Evolutionary conservation across 2,329 filamentous ascomycete species (phyloP).

Genomic region (Exutisphaerella laricina): DNA sequence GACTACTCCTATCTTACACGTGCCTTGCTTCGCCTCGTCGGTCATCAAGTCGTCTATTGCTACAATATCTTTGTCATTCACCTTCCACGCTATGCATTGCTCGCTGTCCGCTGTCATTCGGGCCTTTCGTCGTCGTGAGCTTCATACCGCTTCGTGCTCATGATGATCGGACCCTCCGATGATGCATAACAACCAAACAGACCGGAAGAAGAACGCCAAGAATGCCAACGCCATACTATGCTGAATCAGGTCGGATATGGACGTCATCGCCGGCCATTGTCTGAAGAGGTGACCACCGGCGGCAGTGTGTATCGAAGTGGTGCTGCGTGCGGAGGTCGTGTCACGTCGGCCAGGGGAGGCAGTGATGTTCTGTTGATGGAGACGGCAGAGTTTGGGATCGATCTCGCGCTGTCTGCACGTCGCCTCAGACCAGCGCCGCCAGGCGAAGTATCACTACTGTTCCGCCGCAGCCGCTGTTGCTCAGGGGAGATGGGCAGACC

Average conservation of each 20-base stretch:
- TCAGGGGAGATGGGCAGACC: slow-evolving; percentile 27
- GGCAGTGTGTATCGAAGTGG: slow-evolving; percentile 26
- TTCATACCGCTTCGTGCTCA: not conserved
- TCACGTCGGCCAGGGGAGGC: slow-evolving; percentile 27
- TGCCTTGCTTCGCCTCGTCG: not conserved
- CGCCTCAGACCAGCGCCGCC: slow-evolving; percentile 20
- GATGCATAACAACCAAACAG: not conserved
- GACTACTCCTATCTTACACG: not conserved
- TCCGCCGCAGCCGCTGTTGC: slow-evolving; percentile 25
- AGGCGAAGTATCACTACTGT: slow-evolving; percentile 25
- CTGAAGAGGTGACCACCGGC: slow-evolving; percentile 29
- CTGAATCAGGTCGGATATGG: not conserved
- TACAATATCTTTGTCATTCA: slow-evolving; percentile 2
- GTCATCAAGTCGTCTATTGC: not conserved
- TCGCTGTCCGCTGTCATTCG: too few relatives aligned
- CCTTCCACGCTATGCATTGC: not conserved
- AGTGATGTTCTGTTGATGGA: slow-evolving; percentile 20
- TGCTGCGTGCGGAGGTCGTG: slow-evolving; percentile 14
- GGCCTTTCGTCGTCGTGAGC: too few relatives aligned
- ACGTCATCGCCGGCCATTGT: slow-evolving; percentile 19
- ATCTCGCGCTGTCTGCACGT: slow-evolving; percentile 31
- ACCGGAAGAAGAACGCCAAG: not conserved
- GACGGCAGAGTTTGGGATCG: slow-evolving; percentile 19
- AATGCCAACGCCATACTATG: not conserved
- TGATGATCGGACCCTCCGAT: slow-evolving; percentile 6